Base-by-base conservation (phyloP, 768 basidiomycete genomes). In the Hericium coralloides region DNA sequence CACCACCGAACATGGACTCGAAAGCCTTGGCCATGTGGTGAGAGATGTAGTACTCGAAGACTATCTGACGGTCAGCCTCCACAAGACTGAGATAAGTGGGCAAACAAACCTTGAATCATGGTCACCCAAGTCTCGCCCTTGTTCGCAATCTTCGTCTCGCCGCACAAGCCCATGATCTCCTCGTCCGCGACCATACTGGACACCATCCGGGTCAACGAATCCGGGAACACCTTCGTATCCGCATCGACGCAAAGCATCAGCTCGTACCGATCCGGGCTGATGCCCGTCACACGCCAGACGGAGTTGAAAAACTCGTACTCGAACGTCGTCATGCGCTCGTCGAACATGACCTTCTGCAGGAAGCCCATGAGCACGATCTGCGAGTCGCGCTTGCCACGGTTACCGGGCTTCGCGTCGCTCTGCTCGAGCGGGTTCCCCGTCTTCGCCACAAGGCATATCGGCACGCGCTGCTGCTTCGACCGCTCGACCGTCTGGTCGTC, bases 281-380 rank as follows among this genome's bases (percentile, higher is more conserved):
- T 85, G 26, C 97, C 97, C 15, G 95, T 95, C 45, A 84, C 88
- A 55, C 95, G 76, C 97, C 97, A 99, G 18, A 98, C 77, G 54
- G 92, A 86, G 72, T 99, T 99, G 84, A 99, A 99, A 72, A 98
- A 98, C 73, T 98, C 97, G 70, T 98, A 98, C 74, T 98, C 97
- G 69, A 99, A 95, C 55, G 92, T 95, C 59, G 95, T 97, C 95
- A 99, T 98, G 53, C 97, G 84, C 76, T 99, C 97, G 72, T 99
- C 97, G 64, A 98, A 98, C 95, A 99, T 97, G 65, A 98, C 94
- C 71, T 97, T 98, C 72, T 99, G 97, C 68, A 98, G 76, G 79
- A 98, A 98, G 18, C 81, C 80, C 97, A 99, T 99, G 59, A 98
- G 76, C 52, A 99, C 88, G 65, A 99, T 95, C 72, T 99, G 97